Evolutionary conservation across 2,329 filamentous ascomycete species (phyloP).

Genomic region (Cordyceps sp.): DNA sequence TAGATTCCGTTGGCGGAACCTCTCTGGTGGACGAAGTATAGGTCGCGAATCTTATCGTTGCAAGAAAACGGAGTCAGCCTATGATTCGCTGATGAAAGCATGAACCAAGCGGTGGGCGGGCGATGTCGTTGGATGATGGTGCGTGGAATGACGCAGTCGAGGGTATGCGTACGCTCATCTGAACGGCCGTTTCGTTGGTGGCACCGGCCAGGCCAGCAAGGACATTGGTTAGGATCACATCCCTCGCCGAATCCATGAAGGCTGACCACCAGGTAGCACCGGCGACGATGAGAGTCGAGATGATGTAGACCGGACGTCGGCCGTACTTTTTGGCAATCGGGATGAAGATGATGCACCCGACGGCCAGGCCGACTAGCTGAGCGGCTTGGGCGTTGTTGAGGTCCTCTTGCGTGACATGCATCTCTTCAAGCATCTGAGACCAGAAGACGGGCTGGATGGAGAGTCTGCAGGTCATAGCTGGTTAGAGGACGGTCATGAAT

Average conservation of each 20-base stretch:
- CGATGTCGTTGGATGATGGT: too few species aligned
- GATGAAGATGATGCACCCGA: conserved; percentile 17
- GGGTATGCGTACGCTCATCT: conserved; percentile 16
- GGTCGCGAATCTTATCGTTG: conserved; percentile 15
- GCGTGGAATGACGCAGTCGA: not conserved
- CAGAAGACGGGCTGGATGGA: conserved; percentile 9
- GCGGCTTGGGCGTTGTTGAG: conserved; percentile 12
- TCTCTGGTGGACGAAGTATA: conserved; percentile 15
- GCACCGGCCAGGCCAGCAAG: conserved; percentile 18
- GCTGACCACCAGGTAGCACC: conserved; percentile 9
- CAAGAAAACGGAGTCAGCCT: too few species aligned
- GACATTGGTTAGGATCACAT: conserved; percentile 10
- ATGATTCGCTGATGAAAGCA: too few species aligned
- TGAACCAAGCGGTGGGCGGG: too few species aligned
- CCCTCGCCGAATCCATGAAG: conserved; percentile 6
- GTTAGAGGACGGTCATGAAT: too few species aligned
- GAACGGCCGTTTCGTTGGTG: conserved; percentile 19
- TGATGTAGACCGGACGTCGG: conserved; percentile 13
- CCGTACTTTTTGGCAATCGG: conserved; percentile 17
- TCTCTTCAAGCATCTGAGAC: conserved; percentile 6
- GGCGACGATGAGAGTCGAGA: conserved; percentile 7
- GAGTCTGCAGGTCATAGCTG: too few species aligned
- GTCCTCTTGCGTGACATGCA: conserved; percentile 9
- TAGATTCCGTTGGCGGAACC: conserved; percentile 14
- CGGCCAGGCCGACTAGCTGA: conserved; percentile 13